Evolutionary conservation across 176 grass and related monocot species (phyloP), one percentile per base, ranked within the genome.

Genomic region (Zoysia pacifica): DNA sequence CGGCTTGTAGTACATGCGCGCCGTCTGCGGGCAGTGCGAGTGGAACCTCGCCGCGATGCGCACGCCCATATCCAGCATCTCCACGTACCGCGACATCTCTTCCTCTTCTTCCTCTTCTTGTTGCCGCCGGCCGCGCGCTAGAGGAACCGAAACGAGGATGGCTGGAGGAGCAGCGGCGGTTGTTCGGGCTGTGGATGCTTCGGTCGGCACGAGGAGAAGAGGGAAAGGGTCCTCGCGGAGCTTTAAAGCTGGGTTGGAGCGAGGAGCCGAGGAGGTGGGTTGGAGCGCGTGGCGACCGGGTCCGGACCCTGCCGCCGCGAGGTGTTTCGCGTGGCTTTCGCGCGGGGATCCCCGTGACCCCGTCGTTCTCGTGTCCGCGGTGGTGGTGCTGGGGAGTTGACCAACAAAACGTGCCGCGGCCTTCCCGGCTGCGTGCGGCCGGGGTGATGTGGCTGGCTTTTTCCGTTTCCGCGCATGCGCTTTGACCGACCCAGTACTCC

Each of bases 1-100:
- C 70, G 93, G 93, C 77, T 86, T 95, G 93, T 95, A 95, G 84
- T 95, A 95, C 86, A 87, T 81, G 14, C 89, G 76, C 14, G 89
- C 89, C 37, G 93, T 96, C 69, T 95, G 93, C 14, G 90, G 93
- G 58, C 90, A 95, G 82, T 92, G 90, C 1, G 90, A 86, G 73
- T 92, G 87, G 90, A 92, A 95, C 80, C 90, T 82, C n/a, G 85
- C 90, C 0, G 74, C 87, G 69, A 92, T 70, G 56, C 93, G 85
- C 60, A 85, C 87, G 11, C 89, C 89, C 87, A 92, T 85, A 78
- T 92, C 93, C 35, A 95, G 69, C 78, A 91, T 71, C 85, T 91
- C 89, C 75, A 79, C 81, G 86, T 91, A 95, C 73, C 80, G 83
- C 1, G 87, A 74, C 87, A 90, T 90, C 38, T 41, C 52, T 41